Conservation (phyloP, 2,329 filamentous ascomycete genomes). For the Bertia moriformis region DNA sequence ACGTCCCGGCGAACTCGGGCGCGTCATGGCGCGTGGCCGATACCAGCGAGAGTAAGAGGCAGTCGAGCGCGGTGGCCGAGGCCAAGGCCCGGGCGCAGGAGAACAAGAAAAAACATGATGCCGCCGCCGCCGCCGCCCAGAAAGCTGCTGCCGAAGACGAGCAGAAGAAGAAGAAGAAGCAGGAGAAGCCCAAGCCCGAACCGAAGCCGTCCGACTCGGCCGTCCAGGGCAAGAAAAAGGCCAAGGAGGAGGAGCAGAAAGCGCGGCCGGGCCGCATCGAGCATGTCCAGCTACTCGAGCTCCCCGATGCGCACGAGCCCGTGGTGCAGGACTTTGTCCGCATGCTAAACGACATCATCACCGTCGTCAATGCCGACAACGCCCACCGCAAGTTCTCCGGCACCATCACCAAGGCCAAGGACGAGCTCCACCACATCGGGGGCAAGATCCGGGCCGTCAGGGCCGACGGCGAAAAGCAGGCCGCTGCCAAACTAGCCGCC, state of each 20-base stretch:
- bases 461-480: constrained; percentile 50
- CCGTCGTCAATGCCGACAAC: constrained; percentile 77
- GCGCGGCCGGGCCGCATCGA: not conserved
- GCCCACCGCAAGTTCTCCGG: constrained; percentile 63
- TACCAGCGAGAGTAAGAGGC: constrained; percentile 39
- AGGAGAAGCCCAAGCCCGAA: constrained; percentile 6
- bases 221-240: not conserved
- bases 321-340: constrained; percentile 85
- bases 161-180: constrained; percentile 11
- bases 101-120: constrained; percentile 14
- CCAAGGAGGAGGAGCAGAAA: too few species aligned
- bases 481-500: constrained; percentile 60
- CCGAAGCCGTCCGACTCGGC: not conserved
- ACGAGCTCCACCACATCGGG: constrained; percentile 64
- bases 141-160: constrained; percentile 12
- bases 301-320: constrained; percentile 32
- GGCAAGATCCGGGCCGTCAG: constrained; percentile 65
- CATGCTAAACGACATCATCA: constrained; percentile 91
- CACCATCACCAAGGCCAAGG: constrained; percentile 74
- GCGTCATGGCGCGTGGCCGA: constrained; percentile 67
- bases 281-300: not conserved
- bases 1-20: constrained; percentile 72
- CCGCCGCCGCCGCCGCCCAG: constrained; percentile 7
- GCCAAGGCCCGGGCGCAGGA: constrained; percentile 12
- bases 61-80: constrained; percentile 36